Base-by-base conservation (phyloP, 345 rosid species). In the Abelmoschus esculentus region DNA sequence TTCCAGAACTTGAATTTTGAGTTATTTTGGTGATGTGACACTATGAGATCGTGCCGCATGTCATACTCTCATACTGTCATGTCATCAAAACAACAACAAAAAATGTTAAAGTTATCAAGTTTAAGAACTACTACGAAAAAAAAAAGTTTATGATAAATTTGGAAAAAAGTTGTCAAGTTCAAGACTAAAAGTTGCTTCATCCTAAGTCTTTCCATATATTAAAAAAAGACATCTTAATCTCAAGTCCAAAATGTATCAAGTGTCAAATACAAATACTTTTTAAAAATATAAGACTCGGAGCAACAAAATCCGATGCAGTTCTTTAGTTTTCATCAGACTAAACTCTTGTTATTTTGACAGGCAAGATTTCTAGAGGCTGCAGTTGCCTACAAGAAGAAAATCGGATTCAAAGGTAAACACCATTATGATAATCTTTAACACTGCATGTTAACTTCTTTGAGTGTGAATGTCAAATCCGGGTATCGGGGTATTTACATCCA, bases 321-420 rank as follows among this genome's bases (percentile, higher is more conserved):
- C 58, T 49, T 1, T 53, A 15, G 55, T 18, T 74, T 11, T 32
- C 15, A 26, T 52, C 14, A 54, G 22, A 13, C 57, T 4, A 61
- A 55, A 52, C 65, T 19, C 36, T 11, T 14, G n/a, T 57, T 52
- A 32, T 38, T 26, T 4, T 61, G 61, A 55, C 85, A 87, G 96
- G 99, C 91, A 63, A 88, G 84, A 36, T 91, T 95, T 76, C 80
- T 86, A 38, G 85, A 95, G 87, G 87, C 89, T 73, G 91, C 97
- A 72, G 93, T 78, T 66, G 91, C 89, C 49, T 87, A 95, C 84
- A 95, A 95, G 88, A 90, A 88, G 82, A 95, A 91, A 83, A 95
- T 88, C 71, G 99, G 97, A 74, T 95, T 95, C 82, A 87, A 85
- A 32, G 97, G 97, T 91, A 79, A 26, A 52, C 18, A 46, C 8